These are phyloP conservation scores for Dendrobium nobile DNA, from an alignment of 106 monocot genomes.

Conservation along the genomic window DNA sequence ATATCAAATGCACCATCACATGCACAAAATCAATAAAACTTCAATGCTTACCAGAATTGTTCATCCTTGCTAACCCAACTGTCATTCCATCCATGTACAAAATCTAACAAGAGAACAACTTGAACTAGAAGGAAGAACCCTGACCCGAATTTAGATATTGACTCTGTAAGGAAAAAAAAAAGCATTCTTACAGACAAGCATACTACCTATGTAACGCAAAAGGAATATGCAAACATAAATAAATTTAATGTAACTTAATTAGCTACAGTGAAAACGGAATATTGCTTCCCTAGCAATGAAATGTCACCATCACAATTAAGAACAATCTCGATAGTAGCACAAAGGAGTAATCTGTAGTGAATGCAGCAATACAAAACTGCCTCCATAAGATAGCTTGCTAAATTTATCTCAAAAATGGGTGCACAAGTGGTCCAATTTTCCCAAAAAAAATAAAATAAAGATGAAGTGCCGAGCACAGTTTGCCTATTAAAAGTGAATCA, in stretches of 20 bases:
- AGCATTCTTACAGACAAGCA: background rate
- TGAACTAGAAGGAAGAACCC: conserved; percentile 98
- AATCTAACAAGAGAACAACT: conserved; percentile 95
- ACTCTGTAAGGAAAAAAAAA: conserved; percentile 49
- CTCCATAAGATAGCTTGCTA: too few relatives aligned
- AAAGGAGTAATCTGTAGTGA: background rate
- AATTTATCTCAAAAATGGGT: too few relatives aligned
- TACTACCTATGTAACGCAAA: background rate
- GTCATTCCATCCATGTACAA: conserved; percentile 99
- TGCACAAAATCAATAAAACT: background rate
- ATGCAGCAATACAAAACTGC: too few relatives aligned
- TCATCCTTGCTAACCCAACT: conserved; percentile 95
- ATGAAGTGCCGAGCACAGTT: too few relatives aligned
- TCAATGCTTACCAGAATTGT: conserved; percentile 63
- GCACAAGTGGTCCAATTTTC: too few relatives aligned
- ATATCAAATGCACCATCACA: background rate
- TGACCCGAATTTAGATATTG: conserved; percentile 90
- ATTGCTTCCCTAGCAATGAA: background rate
- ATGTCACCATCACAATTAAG: background rate
- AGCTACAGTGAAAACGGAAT: background rate
- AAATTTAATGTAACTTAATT: background rate
- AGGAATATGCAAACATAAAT: background rate
- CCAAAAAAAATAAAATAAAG: too few relatives aligned
- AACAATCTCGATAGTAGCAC: background rate
- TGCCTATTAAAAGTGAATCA: too few relatives aligned